These are phyloP conservation scores for Dicorynia guianensis DNA, from an alignment of 306 rosid genomes.

Conservation along the genomic window DNA sequence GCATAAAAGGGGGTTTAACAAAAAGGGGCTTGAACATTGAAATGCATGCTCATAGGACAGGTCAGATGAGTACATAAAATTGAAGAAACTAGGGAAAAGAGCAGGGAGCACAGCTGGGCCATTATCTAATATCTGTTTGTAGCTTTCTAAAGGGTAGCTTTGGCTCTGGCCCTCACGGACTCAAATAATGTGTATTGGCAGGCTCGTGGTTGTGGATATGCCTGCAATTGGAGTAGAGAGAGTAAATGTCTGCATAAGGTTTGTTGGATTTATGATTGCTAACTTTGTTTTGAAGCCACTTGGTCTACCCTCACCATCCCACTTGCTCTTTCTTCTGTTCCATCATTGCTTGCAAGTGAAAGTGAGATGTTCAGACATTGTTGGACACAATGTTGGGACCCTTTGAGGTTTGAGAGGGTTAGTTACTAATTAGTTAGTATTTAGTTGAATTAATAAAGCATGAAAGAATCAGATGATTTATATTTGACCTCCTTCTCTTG, in stretches of 20 bases:
- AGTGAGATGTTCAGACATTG: background rate
- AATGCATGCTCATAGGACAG: background rate
- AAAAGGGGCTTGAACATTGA: constrained; percentile 4
- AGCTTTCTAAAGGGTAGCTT: background rate
- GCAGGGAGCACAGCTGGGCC: constrained; percentile 2
- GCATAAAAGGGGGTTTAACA: background rate
- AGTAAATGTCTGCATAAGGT: background rate
- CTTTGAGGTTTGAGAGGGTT: background rate
- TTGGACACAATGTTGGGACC: background rate
- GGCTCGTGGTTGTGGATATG: constrained; percentile 28
- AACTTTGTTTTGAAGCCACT: background rate
- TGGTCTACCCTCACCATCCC: background rate
- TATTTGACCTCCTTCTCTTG: background rate
- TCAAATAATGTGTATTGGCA: background rate
- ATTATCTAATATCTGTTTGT: background rate
- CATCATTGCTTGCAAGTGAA: constrained; percentile 27
- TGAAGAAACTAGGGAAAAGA: background rate
- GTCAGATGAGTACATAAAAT: background rate
- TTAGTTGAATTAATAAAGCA: background rate
- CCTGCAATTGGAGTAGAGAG: background rate
- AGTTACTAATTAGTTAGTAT: background rate
- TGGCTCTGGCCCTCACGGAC: constrained; percentile 25
- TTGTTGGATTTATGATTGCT: constrained; percentile 26
- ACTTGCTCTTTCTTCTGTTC: background rate
- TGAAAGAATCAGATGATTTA: background rate